phyloP scores from a whole-genome alignment of 2,329 filamentous ascomycete genomes.

The Tolypocladium ophioglossoides region DNA sequence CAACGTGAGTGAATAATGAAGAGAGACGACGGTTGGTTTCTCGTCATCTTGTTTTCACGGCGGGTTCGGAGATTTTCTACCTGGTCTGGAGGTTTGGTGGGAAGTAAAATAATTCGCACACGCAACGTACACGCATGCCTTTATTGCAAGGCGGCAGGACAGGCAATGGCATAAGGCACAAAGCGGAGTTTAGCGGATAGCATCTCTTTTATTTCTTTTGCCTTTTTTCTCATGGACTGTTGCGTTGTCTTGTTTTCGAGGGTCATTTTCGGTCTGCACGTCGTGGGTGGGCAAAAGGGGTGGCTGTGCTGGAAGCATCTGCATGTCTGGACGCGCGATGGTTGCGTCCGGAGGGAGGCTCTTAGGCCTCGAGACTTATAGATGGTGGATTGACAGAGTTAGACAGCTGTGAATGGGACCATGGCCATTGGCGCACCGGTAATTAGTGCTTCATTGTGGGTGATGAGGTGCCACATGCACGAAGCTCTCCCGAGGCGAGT shows the following conservation, averaged over 20 bases:
- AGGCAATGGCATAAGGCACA: not conserved
- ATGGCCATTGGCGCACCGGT: not conserved
- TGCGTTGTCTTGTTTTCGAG: not conserved
- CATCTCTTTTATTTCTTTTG: slow-evolving; percentile 3
- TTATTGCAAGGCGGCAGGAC: not conserved
- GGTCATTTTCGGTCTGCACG: not conserved
- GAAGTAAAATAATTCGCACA: slow-evolving; percentile 4
- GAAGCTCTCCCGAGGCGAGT: no score
- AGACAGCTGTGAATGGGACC: not conserved
- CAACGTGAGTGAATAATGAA: not conserved
- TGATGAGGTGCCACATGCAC: not conserved
- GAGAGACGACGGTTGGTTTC: not conserved
- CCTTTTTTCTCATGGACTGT: not conserved
- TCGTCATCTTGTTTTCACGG: not conserved
- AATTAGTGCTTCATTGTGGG: not conserved
- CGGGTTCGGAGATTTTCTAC: not conserved
- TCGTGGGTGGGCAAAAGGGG: not conserved
- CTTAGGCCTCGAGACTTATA: not conserved
- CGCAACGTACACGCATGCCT: slow-evolving; percentile 1
- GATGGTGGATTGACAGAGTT: not conserved
- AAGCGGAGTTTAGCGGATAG: slow-evolving; percentile 6
- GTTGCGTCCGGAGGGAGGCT: not conserved
- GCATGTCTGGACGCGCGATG: not conserved
- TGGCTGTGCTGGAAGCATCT: not conserved
- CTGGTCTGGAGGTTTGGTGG: not conserved